Base-by-base conservation (phyloP, 176 grass and related monocot species). In the Phoenix roebelenii region DNA sequence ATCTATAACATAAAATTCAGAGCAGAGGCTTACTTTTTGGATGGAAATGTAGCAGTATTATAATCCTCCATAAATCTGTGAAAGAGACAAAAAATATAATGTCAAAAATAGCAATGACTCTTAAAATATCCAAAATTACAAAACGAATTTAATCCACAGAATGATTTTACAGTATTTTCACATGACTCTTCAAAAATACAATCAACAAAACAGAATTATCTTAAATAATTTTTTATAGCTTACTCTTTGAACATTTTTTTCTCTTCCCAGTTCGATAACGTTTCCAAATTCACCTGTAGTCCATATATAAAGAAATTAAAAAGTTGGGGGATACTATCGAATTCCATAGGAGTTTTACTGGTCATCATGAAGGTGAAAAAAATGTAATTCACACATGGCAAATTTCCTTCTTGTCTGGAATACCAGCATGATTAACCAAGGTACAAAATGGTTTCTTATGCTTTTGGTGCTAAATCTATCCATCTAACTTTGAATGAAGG, bases 181-280 rank as follows among this genome's bases (percentile, higher is more conserved):
- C 35, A 44, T 44, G 7, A 44, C 10, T 44, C 35, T 44, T 44
- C 35, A 44, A 44, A 44, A 44, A 12, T 14, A 44, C 35, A 44
- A 14, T 10, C 35, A 44, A 44, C 35, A 44, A 9, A 44, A 44
- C 10, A 44, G 1, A 44, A 44, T 14, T 12, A 44, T 44, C 35
- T 44, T 44, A 44, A 44, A 12, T 44, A 9, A 44, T 44, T 44
- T 44, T 44, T 12, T 70, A 14, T 44, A 75, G 63, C 94, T 86
- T 76, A 98, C 94, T 72, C 84, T 80, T 98, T 92, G 50, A 98
- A 98, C 88, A 98, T 98, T 75, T 83, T 81, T 19, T 98, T 98
- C 60, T 98, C 94, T 83, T 98, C 94, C 94, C 88, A 83, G 70
- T 92, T 92, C 78, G 94, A 64, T 44, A 98, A 63, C n/a, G 74